These are phyloP conservation scores for Raphanus sativus DNA, from an alignment of 345 rosid genomes.

Conservation along the genomic window DNA sequence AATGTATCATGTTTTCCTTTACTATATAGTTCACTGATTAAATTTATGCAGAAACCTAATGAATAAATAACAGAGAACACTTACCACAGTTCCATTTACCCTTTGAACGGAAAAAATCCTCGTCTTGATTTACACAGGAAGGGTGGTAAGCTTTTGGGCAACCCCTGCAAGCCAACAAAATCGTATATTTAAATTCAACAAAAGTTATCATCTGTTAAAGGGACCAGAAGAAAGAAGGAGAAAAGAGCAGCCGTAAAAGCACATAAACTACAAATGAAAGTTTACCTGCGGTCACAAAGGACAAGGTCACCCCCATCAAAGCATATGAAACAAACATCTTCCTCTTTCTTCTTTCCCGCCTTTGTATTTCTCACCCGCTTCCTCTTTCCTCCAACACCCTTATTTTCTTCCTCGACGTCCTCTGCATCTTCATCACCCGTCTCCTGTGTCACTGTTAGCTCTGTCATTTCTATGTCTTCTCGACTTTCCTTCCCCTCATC, in stretches of 20 bases:
- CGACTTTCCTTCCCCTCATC: slow-evolving; percentile 37
- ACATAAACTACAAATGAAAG: slow-evolving; percentile 16
- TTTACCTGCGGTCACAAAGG: slow-evolving; percentile 94
- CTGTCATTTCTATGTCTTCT: slow-evolving; percentile 34
- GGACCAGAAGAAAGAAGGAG: slow-evolving; percentile 10
- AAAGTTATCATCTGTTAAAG: neutral
- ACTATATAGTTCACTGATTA: slow-evolving; percentile 17
- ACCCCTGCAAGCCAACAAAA: slow-evolving; percentile 56
- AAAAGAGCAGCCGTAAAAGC: neutral
- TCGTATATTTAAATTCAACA: slow-evolving; percentile 6
- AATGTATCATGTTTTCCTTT: neutral
- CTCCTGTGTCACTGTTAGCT: slow-evolving; percentile 28
- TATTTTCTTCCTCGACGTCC: slow-evolving; percentile 52
- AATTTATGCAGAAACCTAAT: slow-evolving; percentile 9
- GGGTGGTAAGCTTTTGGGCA: slow-evolving; percentile 99
- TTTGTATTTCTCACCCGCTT: slow-evolving; percentile 57
- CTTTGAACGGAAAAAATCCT: slow-evolving; percentile 77
- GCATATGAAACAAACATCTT: slow-evolving; percentile 98
- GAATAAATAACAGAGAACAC: slow-evolving; percentile 33
- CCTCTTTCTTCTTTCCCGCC: slow-evolving; percentile 70
- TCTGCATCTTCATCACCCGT: slow-evolving; percentile 43
- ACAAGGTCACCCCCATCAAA: slow-evolving; percentile 97
- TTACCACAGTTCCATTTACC: slow-evolving; percentile 98
- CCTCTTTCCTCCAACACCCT: slow-evolving; percentile 64
- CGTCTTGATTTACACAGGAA: slow-evolving; percentile 87